A percentile compares a stretch with the other conserved stretches of the same genome.
phyloP scores from a whole-genome alignment of 2,329 filamentous ascomycete species.

The Scedosporium apiospermum region DNA sequence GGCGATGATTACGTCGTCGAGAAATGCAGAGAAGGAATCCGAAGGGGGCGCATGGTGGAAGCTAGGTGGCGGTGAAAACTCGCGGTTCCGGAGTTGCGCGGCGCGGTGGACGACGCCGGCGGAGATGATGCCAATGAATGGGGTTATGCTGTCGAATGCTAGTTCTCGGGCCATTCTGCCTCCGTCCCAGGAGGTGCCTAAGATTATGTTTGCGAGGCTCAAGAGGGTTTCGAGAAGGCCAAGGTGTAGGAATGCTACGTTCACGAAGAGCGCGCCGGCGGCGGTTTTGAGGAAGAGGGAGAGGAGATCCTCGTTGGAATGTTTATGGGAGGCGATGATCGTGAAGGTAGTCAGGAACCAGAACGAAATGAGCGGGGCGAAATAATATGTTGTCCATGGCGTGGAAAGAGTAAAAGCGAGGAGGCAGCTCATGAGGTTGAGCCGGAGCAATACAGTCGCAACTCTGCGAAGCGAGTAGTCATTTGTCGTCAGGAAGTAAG shows the following conservation, averaged over 20 bases:
- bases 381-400: conserved; percentile 43
- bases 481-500: conserved; percentile 44
- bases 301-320: conserved; percentile 29
- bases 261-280: conserved; percentile 30
- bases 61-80: neutral
- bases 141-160: conserved; percentile 42
- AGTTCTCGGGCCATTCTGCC: conserved; percentile 40
- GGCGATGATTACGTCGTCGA: neutral
- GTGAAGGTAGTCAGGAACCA: conserved; percentile 52
- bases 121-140: conserved; percentile 45
- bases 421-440: conserved; percentile 45
- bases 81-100: conserved; percentile 4
- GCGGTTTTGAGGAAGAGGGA: conserved; percentile 38
- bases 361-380: conserved; percentile 48
- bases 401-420: conserved; percentile 48
- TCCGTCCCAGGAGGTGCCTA: conserved; percentile 37
- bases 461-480: conserved; percentile 48
- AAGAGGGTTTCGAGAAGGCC: conserved; percentile 17
- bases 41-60: neutral
- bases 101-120: conserved; percentile 30
- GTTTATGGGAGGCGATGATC: conserved; percentile 33
- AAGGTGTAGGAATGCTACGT: conserved; percentile 20
- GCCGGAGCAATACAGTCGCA: conserved; percentile 41
- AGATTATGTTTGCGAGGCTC: conserved; percentile 25
- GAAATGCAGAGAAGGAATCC: conserved; percentile 8